Percentiles rank a stretch among this genome's conserved stretches.
Conservation (phyloP, 164 flowering plant species). For the Nymphaea colorata region DNA sequence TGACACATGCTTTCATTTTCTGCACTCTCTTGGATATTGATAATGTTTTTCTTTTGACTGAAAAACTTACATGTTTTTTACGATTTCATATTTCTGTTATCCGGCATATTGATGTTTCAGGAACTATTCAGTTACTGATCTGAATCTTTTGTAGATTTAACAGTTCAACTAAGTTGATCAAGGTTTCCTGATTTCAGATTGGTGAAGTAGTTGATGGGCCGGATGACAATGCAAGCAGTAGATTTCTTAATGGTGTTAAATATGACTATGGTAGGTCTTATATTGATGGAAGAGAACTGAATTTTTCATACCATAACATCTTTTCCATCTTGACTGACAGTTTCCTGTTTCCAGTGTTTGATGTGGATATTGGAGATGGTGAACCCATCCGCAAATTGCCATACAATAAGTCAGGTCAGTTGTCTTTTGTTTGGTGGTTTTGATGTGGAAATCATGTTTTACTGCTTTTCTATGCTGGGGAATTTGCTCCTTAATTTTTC, state of each 20-base stretch:
- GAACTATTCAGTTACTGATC: not conserved
- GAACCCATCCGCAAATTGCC: conserved; percentile 89
- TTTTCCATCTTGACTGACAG: not conserved
- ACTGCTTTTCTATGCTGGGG: not conserved
- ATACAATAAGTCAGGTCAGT: conserved; percentile 74
- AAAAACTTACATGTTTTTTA: too few species aligned
- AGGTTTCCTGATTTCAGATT: conserved; percentile 28
- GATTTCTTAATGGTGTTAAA: conserved; percentile 54
- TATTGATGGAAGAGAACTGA: not conserved
- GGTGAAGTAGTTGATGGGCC: conserved; percentile 99
- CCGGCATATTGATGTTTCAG: too few species aligned
- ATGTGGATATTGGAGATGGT: conserved; percentile 99
- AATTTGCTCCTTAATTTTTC: not conserved
- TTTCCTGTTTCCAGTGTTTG: conserved; percentile 54
- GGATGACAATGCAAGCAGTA: conserved; percentile 45
- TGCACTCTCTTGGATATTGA: too few species aligned
- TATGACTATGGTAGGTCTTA: conserved; percentile 71
- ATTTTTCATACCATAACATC: not conserved
- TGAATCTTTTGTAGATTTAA: not conserved
- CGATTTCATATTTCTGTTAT: too few species aligned
- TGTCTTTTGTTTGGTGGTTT: not conserved
- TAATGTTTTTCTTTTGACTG: too few species aligned
- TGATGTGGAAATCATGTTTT: not conserved
- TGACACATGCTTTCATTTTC: too few species aligned
- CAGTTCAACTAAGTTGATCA: not conserved